Base-by-base conservation (phyloP, 2,329 filamentous ascomycete species). In the Salinomyces thailandicus region DNA sequence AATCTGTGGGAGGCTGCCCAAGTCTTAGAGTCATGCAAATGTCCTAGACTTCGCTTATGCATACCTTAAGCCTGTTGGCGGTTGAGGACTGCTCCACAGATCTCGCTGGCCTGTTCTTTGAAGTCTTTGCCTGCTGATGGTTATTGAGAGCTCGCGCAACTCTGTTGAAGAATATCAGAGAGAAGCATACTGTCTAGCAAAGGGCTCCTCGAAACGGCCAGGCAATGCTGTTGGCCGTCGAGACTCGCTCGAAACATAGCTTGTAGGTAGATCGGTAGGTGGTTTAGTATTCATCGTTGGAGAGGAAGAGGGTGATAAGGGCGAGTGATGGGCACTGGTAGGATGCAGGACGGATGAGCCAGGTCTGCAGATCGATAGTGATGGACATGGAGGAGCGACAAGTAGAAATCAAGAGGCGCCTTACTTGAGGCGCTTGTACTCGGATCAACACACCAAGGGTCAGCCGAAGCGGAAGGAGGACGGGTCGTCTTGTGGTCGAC, bases 1-100 rank as follows among this genome's bases (percentile, higher is more conserved):
- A 12, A 48, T 47, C 20, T 44, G 45, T 24, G 50, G 45, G 39
- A 52, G 47, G 39, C 50, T 54, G 46, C n/a, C n/a, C n/a, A n/a
- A n/a, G n/a, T n/a, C n/a, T n/a, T n/a, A n/a, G n/a, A n/a, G n/a
- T n/a, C n/a, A n/a, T n/a, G n/a, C n/a, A n/a, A n/a, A n/a, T n/a
- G n/a, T n/a, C n/a, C n/a, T n/a, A n/a, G n/a, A n/a, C n/a, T n/a
- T n/a, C n/a, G n/a, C n/a, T 26, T 9, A 9, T 26, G 22, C 22
- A 9, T n/a, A 26, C 22, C 22, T 26, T n/a, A 26, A 26, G 9
- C 9, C 22, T n/a, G 22, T n/a, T 8, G 51, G 42, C 29, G 41
- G 47, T 31, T 46, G 49, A 20, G 44, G 42, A 35, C 45, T 44
- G 29, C 44, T 46, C 51, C 52, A 55, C 31, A 48, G 47, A 32